Base-by-base conservation (phyloP, 1,139 yeast species). In the Kluyveromyces sp. region DNA sequence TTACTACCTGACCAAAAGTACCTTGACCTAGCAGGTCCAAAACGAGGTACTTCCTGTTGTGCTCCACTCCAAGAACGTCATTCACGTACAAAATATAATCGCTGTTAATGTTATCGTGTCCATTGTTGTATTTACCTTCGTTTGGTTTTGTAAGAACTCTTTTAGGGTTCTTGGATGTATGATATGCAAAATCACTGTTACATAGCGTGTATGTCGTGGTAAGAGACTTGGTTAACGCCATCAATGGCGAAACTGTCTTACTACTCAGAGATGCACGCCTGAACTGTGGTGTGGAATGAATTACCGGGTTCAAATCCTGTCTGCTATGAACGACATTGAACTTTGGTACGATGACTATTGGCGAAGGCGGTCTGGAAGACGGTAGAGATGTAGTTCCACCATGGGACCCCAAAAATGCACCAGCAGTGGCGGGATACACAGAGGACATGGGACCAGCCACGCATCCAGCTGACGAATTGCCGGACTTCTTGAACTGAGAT, bases 1-100 rank as follows among this genome's bases (percentile, higher is more conserved):
- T 92, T 29, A 89, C 97, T 43, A 94, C 99, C 65, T 92, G 99
- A 3, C 98, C 98, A 72, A 94, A 92, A 0, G 98, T 89, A 3
- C 99, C 99, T 52, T 89, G 92, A 0, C 99, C 99, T 38, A 94
- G 67, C 19, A 92, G 74, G 64, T 92, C 97, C 49, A 92, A 68
- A 3, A 94, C 96, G 57, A 92, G 73, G 60, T 89, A 89, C 59
- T 86, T 82, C 46, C 92, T 71, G 45, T 88, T 89, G 54, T 87
- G 95, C 58, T 87, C 94, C 1, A 79, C 74, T 2, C 98, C 98
- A 39, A 94, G 68, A 16, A 92, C 82, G 60, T 94, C 98, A 63
- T 94, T 92, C 13, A 94, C 98, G 55, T 89, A 89, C 25, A 94
- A 67, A 46, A 94, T 89, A 60, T 89, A 92, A 65, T 94, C 96